Conservation (phyloP, 2,329 filamentous ascomycete genomes). For the Raffaelea ambrosiae region DNA sequence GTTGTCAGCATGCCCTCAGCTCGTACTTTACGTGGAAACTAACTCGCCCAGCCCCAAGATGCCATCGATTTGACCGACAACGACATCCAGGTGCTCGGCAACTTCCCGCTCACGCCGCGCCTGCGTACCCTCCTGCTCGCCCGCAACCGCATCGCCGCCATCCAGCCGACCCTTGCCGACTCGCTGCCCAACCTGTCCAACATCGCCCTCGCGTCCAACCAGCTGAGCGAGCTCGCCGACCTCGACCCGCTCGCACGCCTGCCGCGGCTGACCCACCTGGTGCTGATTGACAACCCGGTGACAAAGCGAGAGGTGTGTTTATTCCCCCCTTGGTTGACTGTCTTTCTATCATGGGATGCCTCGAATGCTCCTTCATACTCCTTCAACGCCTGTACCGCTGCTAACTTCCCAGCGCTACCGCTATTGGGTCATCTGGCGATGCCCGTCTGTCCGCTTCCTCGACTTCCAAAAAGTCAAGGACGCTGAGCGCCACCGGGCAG, state of each 20-base stretch:
- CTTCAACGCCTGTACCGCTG: too few species aligned
- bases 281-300: constrained; percentile 80
- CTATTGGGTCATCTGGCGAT: constrained; percentile 82
- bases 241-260: constrained; percentile 70
- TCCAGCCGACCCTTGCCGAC: constrained; percentile 66
- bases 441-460: constrained; percentile 77
- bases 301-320: constrained; percentile 79
- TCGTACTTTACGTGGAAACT: constrained; percentile 5
- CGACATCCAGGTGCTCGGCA: constrained; percentile 79
- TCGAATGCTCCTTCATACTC: too few species aligned
- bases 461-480: constrained; percentile 91
- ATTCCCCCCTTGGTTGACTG: not conserved
- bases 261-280: constrained; percentile 65
- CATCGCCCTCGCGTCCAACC: constrained; percentile 76
- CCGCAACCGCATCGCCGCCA: constrained; percentile 75
- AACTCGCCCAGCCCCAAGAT: constrained; percentile 66
- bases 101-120: constrained; percentile 87
- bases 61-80: constrained; percentile 98
- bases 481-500: constrained; percentile 66
- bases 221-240: constrained; percentile 75
- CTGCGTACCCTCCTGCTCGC: constrained; percentile 82
- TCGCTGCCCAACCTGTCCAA: constrained; percentile 76
- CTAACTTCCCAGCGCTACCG: constrained; percentile 64
- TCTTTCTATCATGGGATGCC: not conserved
- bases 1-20: not conserved